Percentiles rank a stretch among this genome's conserved stretches.
Evolutionary conservation across 306 rosid species (phyloP).

Genomic region (Medicago ruthenica): DNA sequence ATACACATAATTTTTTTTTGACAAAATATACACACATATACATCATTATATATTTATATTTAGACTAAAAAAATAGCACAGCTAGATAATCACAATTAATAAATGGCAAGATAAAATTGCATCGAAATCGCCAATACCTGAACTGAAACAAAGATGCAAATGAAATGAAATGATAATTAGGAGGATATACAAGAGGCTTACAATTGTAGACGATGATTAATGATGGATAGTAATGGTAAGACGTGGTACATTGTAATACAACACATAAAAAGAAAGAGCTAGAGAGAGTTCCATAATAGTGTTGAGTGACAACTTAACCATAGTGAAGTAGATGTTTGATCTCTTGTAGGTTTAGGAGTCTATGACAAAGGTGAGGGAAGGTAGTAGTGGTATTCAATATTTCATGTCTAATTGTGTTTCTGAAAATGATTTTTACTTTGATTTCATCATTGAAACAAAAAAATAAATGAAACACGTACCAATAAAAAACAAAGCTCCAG

Average conservation of each 20-base stretch:
- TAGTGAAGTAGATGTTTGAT: conserved; percentile 62
- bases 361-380: conserved; percentile 46
- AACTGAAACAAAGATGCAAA: conserved; percentile 17
- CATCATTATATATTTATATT: conserved; percentile 7
- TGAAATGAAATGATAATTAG: conserved; percentile 33
- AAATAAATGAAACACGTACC: too few relatives aligned
- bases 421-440: conserved; percentile 40
- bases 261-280: conserved; percentile 36
- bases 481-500: too few relatives aligned
- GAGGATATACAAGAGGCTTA: conserved; percentile 27
- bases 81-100: conserved; percentile 26
- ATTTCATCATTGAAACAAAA: background rate
- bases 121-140: conserved; percentile 5
- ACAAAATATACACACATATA: background rate
- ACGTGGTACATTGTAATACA: conserved; percentile 51
- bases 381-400: conserved; percentile 20
- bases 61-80: background rate
- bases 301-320: conserved; percentile 58
- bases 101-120: conserved; percentile 26
- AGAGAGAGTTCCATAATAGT: conserved; percentile 30
- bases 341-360: conserved; percentile 59
- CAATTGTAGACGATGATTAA: conserved; percentile 36
- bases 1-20: background rate
- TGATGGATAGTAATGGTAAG: conserved; percentile 51
- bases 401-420: conserved; percentile 40